phyloP scores from a whole-genome alignment of 1,139 yeast species.

The Trichomonascaceae sp. region DNA sequence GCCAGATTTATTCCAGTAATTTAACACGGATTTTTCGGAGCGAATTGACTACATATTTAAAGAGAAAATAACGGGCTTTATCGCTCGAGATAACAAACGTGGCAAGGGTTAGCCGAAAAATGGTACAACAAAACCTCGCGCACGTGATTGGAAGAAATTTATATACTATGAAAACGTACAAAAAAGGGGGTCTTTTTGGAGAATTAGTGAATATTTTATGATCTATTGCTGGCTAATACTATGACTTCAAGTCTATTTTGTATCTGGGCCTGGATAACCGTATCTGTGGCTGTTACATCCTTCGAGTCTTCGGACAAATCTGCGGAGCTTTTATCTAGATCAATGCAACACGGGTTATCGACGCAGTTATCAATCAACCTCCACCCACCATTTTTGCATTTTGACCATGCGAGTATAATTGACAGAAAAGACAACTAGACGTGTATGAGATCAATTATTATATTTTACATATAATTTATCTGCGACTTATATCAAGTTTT shows the following conservation, averaged over 20 bases:
- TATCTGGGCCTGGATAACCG: not conserved
- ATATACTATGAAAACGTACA: no score
- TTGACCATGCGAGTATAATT: not conserved
- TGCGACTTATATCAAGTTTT: not conserved
- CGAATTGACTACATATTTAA: not conserved
- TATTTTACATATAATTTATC: not conserved
- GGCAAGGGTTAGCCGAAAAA: not conserved
- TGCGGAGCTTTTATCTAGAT: not conserved
- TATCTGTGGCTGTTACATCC: not conserved
- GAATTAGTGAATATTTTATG: no score
- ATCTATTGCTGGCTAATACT: not conserved
- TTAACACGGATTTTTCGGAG: not conserved
- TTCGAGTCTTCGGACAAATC: not conserved
- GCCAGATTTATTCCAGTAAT: not conserved
- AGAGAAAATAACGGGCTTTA: not conserved
- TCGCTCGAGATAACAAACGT: not conserved
- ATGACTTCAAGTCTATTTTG: no score
- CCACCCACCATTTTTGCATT: not conserved
- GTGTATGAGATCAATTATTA: not conserved
- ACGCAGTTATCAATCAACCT: not conserved
- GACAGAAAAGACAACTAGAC: no score
- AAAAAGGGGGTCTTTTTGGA: no score
- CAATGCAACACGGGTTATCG: not conserved
- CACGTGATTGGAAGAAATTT: not conserved
- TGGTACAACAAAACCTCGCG: no score